Evolutionary conservation across 768 basidiomycete genomes (phyloP).

Genomic region (Multifurca ochricompacta): DNA sequence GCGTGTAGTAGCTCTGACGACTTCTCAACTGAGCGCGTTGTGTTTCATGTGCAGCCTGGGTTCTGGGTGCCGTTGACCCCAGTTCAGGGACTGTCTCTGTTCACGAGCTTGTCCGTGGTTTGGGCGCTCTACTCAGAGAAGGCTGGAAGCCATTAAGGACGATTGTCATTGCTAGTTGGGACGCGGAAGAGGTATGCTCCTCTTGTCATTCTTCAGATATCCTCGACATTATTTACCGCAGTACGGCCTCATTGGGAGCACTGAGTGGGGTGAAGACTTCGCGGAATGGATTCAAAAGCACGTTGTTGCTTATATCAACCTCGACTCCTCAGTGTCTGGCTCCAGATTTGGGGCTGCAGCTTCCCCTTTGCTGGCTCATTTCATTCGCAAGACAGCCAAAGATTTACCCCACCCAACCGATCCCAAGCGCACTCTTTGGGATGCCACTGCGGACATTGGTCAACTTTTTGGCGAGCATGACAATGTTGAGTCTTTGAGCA

Average conservation of each 20-base stretch:
- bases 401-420: conserved; percentile 69
- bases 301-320: conserved; percentile 81
- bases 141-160: conserved; percentile 85
- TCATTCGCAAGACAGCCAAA: conserved; percentile 60
- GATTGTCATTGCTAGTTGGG: conserved; percentile 73
- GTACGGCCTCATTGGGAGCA: conserved; percentile 75
- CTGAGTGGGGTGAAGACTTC: conserved; percentile 95
- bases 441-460: conserved; percentile 57
- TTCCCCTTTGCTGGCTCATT: conserved; percentile 77
- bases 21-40: neutral
- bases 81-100: conserved; percentile 73
- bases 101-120: conserved; percentile 69
- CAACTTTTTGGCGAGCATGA: conserved; percentile 37
- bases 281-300: conserved; percentile 68
- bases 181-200: conserved; percentile 54
- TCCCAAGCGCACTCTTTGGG: conserved; percentile 64
- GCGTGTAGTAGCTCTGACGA: conserved; percentile 24
- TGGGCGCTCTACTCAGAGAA: conserved; percentile 53
- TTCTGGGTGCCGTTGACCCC: conserved; percentile 75
- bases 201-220: neutral
- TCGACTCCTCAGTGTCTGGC: conserved; percentile 61
- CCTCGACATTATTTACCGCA: conserved; percentile 15
- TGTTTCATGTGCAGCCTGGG: conserved; percentile 43
- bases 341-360: conserved; percentile 49
- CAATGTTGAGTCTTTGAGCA: conserved; percentile 37